phyloP scores from a whole-genome alignment of 371 early-diverging fungal species.

The Rhizopus delemar region DNA sequence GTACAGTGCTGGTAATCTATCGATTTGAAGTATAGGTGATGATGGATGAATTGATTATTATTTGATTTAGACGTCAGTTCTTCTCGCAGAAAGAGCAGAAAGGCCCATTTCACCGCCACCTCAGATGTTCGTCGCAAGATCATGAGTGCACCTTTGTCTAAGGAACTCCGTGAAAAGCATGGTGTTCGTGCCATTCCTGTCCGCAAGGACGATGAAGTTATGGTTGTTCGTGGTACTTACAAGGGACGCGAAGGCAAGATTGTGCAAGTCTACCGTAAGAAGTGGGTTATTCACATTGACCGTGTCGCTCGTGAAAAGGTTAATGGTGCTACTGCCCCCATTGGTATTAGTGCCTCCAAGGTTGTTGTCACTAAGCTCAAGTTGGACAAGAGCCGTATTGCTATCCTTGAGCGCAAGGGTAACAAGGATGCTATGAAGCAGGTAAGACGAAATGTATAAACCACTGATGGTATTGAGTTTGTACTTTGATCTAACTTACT shows the following conservation, averaged over 20 bases:
- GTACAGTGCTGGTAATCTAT: constrained; percentile 2
- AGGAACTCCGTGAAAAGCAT: constrained; percentile 74
- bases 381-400: constrained; percentile 95
- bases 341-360: constrained; percentile 98
- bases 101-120: constrained; percentile 98
- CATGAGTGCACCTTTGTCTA: constrained; percentile 95
- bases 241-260: constrained; percentile 99
- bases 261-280: constrained; percentile 94
- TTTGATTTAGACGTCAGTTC: constrained; percentile 80
- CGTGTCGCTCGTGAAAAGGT: constrained; percentile 95
- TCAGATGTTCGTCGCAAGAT: constrained; percentile 93
- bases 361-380: constrained; percentile 93
- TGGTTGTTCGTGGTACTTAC: constrained; percentile 91
- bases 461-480: too few species aligned
- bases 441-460: constrained; percentile 19
- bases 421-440: constrained; percentile 51
- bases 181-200: constrained; percentile 87
- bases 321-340: constrained; percentile 91
- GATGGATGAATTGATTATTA: neutral
- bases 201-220: constrained; percentile 97
- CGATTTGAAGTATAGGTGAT: neutral
- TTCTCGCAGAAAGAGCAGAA: constrained; percentile 93
- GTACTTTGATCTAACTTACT: neutral
- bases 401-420: constrained; percentile 79
- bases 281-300: constrained; percentile 98